Evolutionary conservation across 495 filamentous ascomycete genomes (phyloP).

Genomic region (Astrothelium macrocarpum): DNA sequence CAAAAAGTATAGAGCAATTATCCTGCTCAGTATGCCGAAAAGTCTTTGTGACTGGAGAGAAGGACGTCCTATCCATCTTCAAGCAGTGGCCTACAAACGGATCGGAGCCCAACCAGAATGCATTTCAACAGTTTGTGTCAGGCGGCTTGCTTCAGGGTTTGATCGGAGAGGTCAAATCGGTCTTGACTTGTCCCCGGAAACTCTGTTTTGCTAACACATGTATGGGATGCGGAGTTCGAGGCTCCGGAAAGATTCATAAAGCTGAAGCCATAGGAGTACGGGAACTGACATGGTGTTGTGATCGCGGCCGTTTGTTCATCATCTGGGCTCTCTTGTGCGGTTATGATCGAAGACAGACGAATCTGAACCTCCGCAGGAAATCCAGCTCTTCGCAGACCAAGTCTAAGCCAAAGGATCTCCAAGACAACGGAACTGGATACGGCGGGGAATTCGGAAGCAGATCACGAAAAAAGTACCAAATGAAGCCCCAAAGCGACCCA

Average conservation of each 20-base stretch:
- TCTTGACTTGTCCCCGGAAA: neutral
- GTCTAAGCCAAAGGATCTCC: neutral
- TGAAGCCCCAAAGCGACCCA: constrained; percentile 1
- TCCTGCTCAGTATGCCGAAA: neutral
- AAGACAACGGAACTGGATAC: neutral
- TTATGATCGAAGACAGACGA: constrained; percentile 18
- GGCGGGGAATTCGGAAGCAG: neutral
- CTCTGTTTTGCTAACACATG: constrained; percentile 7
- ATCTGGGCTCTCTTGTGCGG: constrained; percentile 25
- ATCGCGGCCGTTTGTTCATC: constrained; percentile 18
- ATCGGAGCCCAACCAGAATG: neutral
- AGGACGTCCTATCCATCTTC: neutral
- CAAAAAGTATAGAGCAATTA: neutral
- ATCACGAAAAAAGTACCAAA: neutral
- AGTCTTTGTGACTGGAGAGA: neutral
- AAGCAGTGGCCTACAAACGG: neutral
- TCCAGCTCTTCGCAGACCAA: neutral
- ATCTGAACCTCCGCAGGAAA: neutral
- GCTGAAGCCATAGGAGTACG: neutral
- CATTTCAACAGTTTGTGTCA: neutral
- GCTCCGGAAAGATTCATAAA: neutral
- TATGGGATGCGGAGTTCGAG: constrained; percentile 5
- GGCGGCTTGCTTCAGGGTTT: neutral
- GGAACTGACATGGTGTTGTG: constrained; percentile 23
- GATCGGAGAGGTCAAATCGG: neutral